A percentile compares a stretch with the other conserved stretches of the same genome.
These are phyloP conservation scores for Cymbopogon flexuosus DNA, from an alignment of 202 grass and related monocot species.

Conservation along the genomic window DNA sequence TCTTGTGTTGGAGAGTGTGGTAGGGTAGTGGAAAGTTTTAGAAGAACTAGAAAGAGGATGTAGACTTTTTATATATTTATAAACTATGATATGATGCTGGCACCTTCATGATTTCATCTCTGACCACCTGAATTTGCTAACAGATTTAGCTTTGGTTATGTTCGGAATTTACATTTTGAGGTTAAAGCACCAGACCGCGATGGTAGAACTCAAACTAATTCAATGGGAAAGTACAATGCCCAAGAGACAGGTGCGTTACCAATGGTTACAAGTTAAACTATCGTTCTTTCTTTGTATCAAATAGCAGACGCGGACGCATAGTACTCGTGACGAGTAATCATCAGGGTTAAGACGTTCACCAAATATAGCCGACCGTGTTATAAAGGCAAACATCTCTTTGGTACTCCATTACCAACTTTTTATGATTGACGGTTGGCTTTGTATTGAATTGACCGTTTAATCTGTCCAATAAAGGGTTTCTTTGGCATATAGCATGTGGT, in stretches of 20 bases:
- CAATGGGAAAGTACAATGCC: neutral
- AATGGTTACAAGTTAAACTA: neutral
- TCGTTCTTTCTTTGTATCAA: neutral
- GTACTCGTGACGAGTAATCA: too few relatives aligned
- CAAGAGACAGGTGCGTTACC: neutral
- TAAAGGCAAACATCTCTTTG: too few relatives aligned
- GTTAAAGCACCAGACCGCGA: neutral
- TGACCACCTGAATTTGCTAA: conserved; percentile 10
- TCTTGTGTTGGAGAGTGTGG: conserved; percentile 31
- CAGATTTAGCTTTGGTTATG: neutral
- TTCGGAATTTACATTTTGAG: neutral
- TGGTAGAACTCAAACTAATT: too few relatives aligned
- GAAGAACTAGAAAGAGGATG: conserved; percentile 12
- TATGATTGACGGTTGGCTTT: too few relatives aligned
- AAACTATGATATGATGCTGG: neutral
- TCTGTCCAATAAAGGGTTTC: too few relatives aligned
- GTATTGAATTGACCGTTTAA: too few relatives aligned
- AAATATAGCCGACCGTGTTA: too few relatives aligned
- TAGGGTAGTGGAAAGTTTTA: conserved; percentile 6
- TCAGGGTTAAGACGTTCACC: too few relatives aligned
- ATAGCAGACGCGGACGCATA: neutral
- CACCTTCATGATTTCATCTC: conserved; percentile 33
- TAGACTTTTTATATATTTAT: conserved; percentile 1
- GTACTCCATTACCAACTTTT: too few relatives aligned
- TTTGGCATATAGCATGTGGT: too few relatives aligned